Base-by-base conservation (phyloP, 2,329 filamentous ascomycete genomes). In the Diaporthe ilicicola region DNA sequence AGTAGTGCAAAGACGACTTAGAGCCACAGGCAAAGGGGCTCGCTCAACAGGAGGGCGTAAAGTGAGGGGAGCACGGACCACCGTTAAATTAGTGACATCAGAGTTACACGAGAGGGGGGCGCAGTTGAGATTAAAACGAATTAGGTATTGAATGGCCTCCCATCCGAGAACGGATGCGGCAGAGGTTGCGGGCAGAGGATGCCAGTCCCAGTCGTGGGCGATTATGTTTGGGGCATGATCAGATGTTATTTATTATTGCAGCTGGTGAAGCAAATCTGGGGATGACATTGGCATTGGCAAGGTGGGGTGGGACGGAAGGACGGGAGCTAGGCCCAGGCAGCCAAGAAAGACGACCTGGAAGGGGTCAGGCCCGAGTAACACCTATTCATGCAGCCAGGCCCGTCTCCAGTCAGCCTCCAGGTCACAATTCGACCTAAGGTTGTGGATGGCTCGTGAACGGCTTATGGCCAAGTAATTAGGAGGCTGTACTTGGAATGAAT, bases 51-150 rank as follows among this genome's bases (percentile, higher is more conserved):
- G 53, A 48, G 42, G 50, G 19, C 54, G 54, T 68, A 39, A 68
- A 39, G 54, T 19, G 54, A 46, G 66, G 42, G 7, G 50, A 59
- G 66, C 66, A 44, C 66, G 54, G 66, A 68, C 66, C 66, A 61
- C 66, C 24, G 32, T 59, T 59, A 59, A 59, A 59, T 59, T 68
- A 56, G 55, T 68, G 34, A 68, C 46, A 67, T 44, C 44, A 37
- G 44, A 56, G 27, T 68, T 59, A 53, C 24, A 42, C 22, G 53
- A 59, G 17, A 56, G 42, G 44, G 39, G 59, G 66, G 66, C 42
- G 53, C 42, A 50, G 66, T 13, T 56, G 24, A 32, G 53, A 39
- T 39, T 59, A 59, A 24, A 42, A 17, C 46, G 19, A 17, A 68
- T 68, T 29, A 39, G 59, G 59, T 29, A 59, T n/a, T 59, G 66